Evolutionary conservation across 768 basidiomycete species (phyloP), one percentile per base, ranked within the genome.

Genomic region (Lentinula boryana): DNA sequence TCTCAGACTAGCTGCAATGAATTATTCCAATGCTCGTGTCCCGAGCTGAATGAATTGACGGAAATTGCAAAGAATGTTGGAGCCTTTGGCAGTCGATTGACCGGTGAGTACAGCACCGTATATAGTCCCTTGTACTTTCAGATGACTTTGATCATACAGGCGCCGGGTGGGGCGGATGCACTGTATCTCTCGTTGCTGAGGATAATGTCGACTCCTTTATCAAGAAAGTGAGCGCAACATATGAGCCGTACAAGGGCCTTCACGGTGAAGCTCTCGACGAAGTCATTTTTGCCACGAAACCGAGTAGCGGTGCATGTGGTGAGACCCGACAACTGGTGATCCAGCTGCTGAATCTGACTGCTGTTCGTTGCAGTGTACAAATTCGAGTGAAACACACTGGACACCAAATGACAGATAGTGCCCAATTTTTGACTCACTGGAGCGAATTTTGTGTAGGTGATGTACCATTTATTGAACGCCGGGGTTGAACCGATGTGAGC

Each of bases 161-260:
- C 32, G 93, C 93, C 0, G 93, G 92, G 3, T 96, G 93, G 93
- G 94, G 94, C 40, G 93, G 93, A 5, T 94, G 92, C 67, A 89
- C 89, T 0, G 88, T 95, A 21, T 92, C 90, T 6, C 80, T 95
- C 18, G 87, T 95, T 15, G 79, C 83, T 6, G 87, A 88, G 67
- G 71, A 75, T 18, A 67, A 82, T 48, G 89, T 90, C 2, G 78
- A 81, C 0, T 62, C 66, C 7, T 95, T 95, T 70, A 86, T 93
- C 49, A 68, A 74, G 63, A 77, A 78, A 64, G 74, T 95, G 16
- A 81, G 77, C 67, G 73, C 74, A n/a, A 74, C 72, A 4, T 95
- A 93, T 69, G 72, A 69, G 16, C 82, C 87, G n/a, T 93, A 90
- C 71, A 74, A 75, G 63, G 76, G 72, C 5, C 70, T 95, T 43